Conservation (phyloP, 148 eudicot genomes). For the Euryodendron excelsum region DNA sequence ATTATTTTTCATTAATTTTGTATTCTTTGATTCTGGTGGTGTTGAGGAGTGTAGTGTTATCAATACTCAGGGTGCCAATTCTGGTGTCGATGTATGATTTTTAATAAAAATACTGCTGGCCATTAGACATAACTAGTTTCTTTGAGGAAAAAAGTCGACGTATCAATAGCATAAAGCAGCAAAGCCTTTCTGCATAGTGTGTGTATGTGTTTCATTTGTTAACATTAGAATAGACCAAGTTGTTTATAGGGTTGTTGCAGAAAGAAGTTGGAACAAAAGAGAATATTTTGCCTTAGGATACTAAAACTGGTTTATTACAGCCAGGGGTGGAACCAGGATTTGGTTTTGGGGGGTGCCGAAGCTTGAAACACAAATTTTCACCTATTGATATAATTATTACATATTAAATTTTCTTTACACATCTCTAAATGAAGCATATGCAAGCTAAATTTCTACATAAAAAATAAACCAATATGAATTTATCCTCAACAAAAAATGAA, state of each 20-base stretch:
- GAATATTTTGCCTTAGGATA: not conserved
- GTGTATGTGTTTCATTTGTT: not conserved
- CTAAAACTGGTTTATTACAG: no score
- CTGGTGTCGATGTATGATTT: not conserved
- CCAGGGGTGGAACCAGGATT: no score
- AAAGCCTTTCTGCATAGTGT: not conserved
- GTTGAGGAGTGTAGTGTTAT: not conserved
- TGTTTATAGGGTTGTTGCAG: not conserved
- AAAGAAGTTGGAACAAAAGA: not conserved
- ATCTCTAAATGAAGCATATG: no score
- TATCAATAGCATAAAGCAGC: not conserved
- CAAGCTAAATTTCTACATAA: no score
- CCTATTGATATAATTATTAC: no score
- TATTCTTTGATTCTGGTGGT: not conserved
- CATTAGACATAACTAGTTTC: not conserved
- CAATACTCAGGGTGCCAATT: not conserved
- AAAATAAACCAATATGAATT: no score
- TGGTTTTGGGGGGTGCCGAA: no score
- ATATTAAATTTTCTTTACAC: no score
- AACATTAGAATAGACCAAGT: not conserved
- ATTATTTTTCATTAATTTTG: not conserved
- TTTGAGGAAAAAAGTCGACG: not conserved
- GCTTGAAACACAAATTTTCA: no score
- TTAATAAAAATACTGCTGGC: not conserved
- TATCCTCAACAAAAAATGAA: no score